Evolutionary conservation across 2,329 filamentous ascomycete genomes (phyloP).

Genomic region (Thielaviopsis populi): DNA sequence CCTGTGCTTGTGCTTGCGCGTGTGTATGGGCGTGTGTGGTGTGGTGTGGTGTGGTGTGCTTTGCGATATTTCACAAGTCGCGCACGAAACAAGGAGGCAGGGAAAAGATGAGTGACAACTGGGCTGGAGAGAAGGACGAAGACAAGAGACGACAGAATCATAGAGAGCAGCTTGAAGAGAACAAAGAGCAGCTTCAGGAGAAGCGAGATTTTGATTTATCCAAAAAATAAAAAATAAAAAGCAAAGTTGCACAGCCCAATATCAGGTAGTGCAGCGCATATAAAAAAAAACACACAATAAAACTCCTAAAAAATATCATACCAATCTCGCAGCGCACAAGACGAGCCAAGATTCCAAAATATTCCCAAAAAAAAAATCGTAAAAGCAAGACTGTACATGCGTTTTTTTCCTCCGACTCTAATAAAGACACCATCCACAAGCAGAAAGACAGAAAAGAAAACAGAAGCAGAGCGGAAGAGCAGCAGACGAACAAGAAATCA

Average conservation of each 20-base stretch:
- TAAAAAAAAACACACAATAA: conserved; percentile 5
- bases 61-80: too few relatives aligned
- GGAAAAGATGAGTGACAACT: too few relatives aligned
- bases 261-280: not conserved
- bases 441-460: not conserved
- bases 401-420: conserved; percentile 7
- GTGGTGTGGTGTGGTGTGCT: too few relatives aligned
- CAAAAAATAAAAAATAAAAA: conserved; percentile 2
- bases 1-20: too few relatives aligned
- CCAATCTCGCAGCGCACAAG: not conserved
- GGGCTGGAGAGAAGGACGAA: too few relatives aligned
- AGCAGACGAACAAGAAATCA: not conserved
- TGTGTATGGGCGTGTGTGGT: too few relatives aligned
- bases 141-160: not conserved
- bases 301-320: conserved; percentile 7
- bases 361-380: conserved; percentile 11
- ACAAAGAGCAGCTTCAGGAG: not conserved
- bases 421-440: not conserved
- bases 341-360: not conserved
- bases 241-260: not conserved
- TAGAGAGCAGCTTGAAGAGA: conserved; percentile 5
- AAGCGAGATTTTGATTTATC: conserved; percentile 4
- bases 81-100: too few relatives aligned
- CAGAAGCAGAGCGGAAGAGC: not conserved
- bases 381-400: conserved; percentile 17